Evolutionary conservation across 345 rosid species (phyloP), one percentile per base, ranked within the genome.

Genomic region (Mallotus nudiflorus): DNA sequence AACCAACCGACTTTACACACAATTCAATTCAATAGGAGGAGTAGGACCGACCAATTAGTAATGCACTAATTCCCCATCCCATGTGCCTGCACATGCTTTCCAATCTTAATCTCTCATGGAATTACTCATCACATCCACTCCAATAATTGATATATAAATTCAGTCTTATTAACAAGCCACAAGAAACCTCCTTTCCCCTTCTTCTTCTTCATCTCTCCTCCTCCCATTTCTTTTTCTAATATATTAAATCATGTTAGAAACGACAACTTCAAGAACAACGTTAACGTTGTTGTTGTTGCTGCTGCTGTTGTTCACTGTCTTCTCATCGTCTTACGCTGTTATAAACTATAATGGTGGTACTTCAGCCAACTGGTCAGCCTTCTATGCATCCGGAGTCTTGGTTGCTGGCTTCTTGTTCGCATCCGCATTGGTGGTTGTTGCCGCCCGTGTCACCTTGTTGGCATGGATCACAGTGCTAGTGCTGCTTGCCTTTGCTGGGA

Each of bases 391-490:
- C 19, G 13, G 67, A 9, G 28, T 78, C 53, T 67, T 72, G 0
- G 72, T 68, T 7, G 77, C 66, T 8, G 88, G 78, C 62, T 39
- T 73, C 50, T 28, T 85, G n/a, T 29, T 73, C 20, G 24, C 73
- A 0, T 63, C 68, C 0, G 29, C 29, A 0, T 27, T 82, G 72
- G 62, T 82, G 31, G 81, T 82, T 14, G 52, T 81, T 0, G 88
- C 83, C 9, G 88, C 81, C 13, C 83, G 90, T n/a, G 86, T 83
- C 73, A 77, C 82, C 33, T 28, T 86, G 74, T 50, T 86, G 76
- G 73, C 83, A 2, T 84, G 88, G 90, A 82, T 86, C 72, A 79
- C 86, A 6, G 77, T 82, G 37, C 68, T 81, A 15, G 86, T 84
- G 66, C 77, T 84, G 67, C 82, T 86, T 0, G 74, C 85, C 55